Percentiles rank a stretch among this genome's conserved stretches.
Conservation (phyloP, 2,329 filamentous ascomycete species). For the Davidsoniella virescens region DNA sequence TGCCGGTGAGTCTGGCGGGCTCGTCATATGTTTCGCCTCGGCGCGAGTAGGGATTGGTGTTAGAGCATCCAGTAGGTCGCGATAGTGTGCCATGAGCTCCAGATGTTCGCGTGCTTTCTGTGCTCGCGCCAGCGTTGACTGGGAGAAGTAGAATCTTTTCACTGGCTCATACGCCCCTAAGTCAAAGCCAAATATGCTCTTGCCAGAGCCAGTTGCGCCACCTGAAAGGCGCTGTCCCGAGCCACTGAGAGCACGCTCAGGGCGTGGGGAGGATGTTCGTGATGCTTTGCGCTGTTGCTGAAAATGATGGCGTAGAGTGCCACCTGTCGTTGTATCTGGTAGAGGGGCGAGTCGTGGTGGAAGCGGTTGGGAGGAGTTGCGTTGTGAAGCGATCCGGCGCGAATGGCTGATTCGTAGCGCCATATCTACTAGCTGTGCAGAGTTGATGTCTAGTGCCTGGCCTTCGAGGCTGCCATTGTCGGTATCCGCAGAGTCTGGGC, state of each 20-base stretch:
- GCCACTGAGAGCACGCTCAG: constrained; percentile 26
- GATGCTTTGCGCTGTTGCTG: constrained; percentile 52
- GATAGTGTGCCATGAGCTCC: constrained; percentile 72
- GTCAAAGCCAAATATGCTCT: constrained; percentile 20
- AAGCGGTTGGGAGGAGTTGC: constrained; percentile 34
- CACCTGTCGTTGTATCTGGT: constrained; percentile 35
- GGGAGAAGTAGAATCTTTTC: constrained; percentile 53
- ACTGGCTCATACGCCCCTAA: constrained; percentile 13
- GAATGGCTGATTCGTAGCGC: constrained; percentile 78
- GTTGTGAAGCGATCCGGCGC: constrained; percentile 45
- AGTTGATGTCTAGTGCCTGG: constrained; percentile 48
- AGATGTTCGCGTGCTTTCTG: constrained; percentile 75
- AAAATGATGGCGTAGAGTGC: constrained; percentile 51
- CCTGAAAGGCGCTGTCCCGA: background rate
- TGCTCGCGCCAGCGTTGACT: constrained; percentile 63
- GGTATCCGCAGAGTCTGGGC: constrained; percentile 17
- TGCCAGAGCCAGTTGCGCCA: constrained; percentile 23
- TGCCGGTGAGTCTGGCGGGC: constrained; percentile 25
- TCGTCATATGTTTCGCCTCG: constrained; percentile 1
- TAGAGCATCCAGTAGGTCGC: constrained; percentile 60
- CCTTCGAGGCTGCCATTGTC: constrained; percentile 14
- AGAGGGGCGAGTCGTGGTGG: constrained; percentile 36
- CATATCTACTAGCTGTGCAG: constrained; percentile 82
- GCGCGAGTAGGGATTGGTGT: constrained; percentile 45
- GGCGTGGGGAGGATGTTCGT: constrained; percentile 43